Base-by-base conservation (phyloP, 129 eudicot genomes). In the Flaveria sonorensis region DNA sequence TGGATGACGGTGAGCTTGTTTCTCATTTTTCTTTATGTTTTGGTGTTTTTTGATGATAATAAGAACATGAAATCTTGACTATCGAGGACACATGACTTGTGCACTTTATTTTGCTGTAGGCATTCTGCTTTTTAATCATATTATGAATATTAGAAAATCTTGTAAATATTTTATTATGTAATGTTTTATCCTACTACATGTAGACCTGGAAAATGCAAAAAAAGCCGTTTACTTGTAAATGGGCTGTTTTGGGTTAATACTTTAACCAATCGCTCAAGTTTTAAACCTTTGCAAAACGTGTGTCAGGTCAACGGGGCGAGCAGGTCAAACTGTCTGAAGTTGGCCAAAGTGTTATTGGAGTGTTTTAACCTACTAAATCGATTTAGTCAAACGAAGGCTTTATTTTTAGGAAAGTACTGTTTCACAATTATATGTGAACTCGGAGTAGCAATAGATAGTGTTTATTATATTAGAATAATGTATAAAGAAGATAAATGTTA, bases 1-100 rank as follows among this genome's bases (percentile, higher is more conserved):
- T 92, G 98, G 98, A 81, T 90, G 90, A 79, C 82, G 88, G 98
- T 92, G 82, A 92, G 96, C 81, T 68, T 55, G 62, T 71, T 21
- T 68, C 77, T 74, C 75, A n/a, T 15, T 71, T 67, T 51, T 50
- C 36, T 30, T 46, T 50, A 40, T 61, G n/a, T 60, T 13, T 61
- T 52, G 14, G 56, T 40, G 19, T 47, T 21, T 62, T 19, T 48
- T 47, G 3, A 15, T 36, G 50, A 30, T 45, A 32, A 70, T 30
- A 47, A 3, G 63, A 56, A 4, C 30, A 56, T 56, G 15, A 56
- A 9, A n/a, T 56, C 63, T 56, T 20, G 36, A 30, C 3, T 55
- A 55, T 42, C 48, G 24, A 26, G 48, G 63, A 56, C 15, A 56
- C 63, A 19, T 5, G 30, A 19, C 32, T 56, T 56, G 40, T 6